phyloP scores from a whole-genome alignment of 768 basidiomycete species.

The Scleroderma citrinum region DNA sequence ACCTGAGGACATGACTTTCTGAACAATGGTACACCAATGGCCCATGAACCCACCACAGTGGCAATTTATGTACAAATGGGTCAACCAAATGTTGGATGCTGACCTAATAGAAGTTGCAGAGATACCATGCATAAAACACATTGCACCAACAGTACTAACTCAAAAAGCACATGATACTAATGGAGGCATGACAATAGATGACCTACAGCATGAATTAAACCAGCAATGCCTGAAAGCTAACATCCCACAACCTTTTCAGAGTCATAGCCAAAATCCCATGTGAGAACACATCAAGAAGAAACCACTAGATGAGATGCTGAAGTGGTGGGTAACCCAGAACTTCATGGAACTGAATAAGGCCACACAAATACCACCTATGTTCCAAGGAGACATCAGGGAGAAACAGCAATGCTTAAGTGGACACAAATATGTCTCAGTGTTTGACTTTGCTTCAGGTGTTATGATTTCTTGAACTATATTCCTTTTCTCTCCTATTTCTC shows the following conservation, averaged over 20 bases:
- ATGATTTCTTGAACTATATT: too few species aligned
- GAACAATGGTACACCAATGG: not conserved
- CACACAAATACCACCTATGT: conserved; percentile 15
- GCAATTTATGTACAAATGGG: not conserved
- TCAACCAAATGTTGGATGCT: not conserved
- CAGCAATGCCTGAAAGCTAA: not conserved
- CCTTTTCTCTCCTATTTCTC: too few species aligned
- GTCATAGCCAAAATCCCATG: not conserved
- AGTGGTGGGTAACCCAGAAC: conserved; percentile 7
- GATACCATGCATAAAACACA: conserved; percentile 15
- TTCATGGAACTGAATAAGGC: conserved; percentile 17
- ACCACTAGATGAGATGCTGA: not conserved
- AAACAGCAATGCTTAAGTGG: conserved; percentile 12
- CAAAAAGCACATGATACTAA: conserved; percentile 30
- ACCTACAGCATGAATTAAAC: conserved; percentile 30
- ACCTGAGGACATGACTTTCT: not conserved
- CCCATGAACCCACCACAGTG: not conserved
- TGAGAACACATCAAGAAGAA: not conserved
- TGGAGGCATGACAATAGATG: conserved; percentile 25
- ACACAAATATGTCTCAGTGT: conserved; percentile 15
- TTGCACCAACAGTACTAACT: conserved; percentile 27
- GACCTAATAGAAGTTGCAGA: conserved; percentile 8
- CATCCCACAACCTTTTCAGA: not conserved
- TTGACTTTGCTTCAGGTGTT: conserved; percentile 4
- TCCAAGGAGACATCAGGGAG: conserved; percentile 16